Base-by-base conservation (phyloP, 768 basidiomycete species). In the Leccinum variicolor region DNA sequence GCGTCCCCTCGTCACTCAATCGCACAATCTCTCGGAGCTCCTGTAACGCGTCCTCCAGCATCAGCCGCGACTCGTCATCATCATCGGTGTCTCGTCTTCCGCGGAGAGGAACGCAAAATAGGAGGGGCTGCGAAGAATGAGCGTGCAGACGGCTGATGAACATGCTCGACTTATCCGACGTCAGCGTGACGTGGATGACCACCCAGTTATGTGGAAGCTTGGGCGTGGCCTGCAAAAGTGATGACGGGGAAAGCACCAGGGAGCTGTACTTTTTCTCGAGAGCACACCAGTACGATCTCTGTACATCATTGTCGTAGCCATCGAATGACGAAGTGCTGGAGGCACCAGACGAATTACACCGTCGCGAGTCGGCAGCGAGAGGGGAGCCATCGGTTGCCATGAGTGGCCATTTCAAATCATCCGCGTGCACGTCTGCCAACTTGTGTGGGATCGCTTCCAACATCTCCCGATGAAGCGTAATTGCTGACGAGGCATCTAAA, bases 41-140 rank as follows among this genome's bases (percentile, higher is more conserved):
- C 1, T 69, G 67, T 10, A 88, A 65, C 3, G 91, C 94, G 56
- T 84, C 82, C 4, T 89, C 82, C 64, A 90, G 91, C 1, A 87
- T 84, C 41, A 98, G 79, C 62, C 87, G 82, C 29, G 82, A 79
- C 31, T 88, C 87, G 17, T 88, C 86, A 7, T 88, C 86, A 9
- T 86, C 86, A 19, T 84, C 86, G 19, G 84, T 76, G 41, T 90
- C 95, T 43, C 94, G 77, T 49, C 91, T 79, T 11, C 90, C 90
- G 60, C 92, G 89, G 23, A 98, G 77, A 0, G 97, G 96, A 2
- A 98, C 78, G 59, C 90, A 92, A 72, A 98, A 94, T 13, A 98
- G 78, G 25, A 98, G 75, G 0, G 94, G 90, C 8, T 73, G 57
- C 3, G 71, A 73, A 15, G 73, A 70, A 1, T 77, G 78, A 2